These are phyloP conservation scores for Dorcoceras hygrometricum DNA, from an alignment of 257 asterid species.

Conservation along the genomic window DNA sequence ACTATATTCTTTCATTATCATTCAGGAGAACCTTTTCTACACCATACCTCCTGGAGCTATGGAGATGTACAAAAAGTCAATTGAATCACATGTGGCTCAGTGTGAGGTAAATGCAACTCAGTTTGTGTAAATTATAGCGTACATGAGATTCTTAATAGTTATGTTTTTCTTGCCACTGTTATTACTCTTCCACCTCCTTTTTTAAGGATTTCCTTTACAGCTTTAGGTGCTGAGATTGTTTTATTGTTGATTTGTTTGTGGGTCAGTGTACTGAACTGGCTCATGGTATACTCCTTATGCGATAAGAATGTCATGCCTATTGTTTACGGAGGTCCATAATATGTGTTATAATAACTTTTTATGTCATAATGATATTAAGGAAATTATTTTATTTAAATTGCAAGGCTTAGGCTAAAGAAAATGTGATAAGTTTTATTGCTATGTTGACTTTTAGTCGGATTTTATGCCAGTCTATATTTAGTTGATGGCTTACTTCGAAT, in stretches of 20 bases:
- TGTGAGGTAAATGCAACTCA: slow-evolving; percentile 58
- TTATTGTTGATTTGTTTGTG: slow-evolving; percentile 10
- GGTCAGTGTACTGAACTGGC: not conserved
- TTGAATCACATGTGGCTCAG: slow-evolving; percentile 55
- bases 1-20: slow-evolving; percentile 19
- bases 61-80: slow-evolving; percentile 57
- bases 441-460: no score
- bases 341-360: not conserved
- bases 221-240: not conserved
- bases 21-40: slow-evolving; percentile 80
- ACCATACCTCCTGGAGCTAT: slow-evolving; percentile 60
- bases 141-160: not conserved
- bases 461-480: no score
- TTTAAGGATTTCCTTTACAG: not conserved
- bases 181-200: not conserved
- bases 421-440: no score
- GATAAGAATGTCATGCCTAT: slow-evolving; percentile 1
- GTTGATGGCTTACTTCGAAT: no score
- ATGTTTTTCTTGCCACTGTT: not conserved
- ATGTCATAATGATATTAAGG: not conserved
- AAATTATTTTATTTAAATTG: not conserved
- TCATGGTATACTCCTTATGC: slow-evolving; percentile 1
- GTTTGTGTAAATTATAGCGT: not conserved
- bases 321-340: not conserved
- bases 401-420: no score